Evolutionary conservation across 2,329 filamentous ascomycete species (phyloP), one percentile per base, ranked within the genome.

Genomic region (Triangularia setosa): DNA sequence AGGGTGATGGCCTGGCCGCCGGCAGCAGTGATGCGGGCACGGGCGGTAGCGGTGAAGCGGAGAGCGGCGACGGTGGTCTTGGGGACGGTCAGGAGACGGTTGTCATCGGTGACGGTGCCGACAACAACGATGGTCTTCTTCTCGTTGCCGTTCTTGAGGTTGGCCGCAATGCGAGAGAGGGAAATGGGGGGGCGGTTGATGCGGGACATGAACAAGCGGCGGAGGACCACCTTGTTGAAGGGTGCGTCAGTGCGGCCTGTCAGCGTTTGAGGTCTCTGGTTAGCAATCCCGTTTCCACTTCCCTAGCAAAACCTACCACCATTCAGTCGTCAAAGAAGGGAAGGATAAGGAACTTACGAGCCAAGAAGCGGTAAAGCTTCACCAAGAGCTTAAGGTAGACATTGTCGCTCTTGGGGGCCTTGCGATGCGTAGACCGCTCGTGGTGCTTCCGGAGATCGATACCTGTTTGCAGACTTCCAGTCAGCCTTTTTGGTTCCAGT

Each of bases 221-320:
- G 93, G 76, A 99, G 91, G 78, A 99, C 88, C 76, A 95, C 91
- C 87, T 97, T 96, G 91, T 99, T 99, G 91, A 99, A 99, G 84
- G 87, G 87, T 72, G 92, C 87, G 81, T 98, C 95, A 79, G 95
- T 99, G 79, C 95, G 93, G 83, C 93, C 92, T 96, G 75, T 61
- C 23, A 25, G 21, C 16, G 24, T 3, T 40, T n/a, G 52, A 3
- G n/a, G 52, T n/a, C 11, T 28, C 12, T 56, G 21, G 14, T 52
- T 12, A 30, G 60, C 62, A 27, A 64, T 35, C 44, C 48, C 4
- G 7, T 53, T 25, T 56, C 52, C 2, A 16, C 24, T 9, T 58
- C 62, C 18, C n/a, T n/a, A n/a, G n/a, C n/a, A n/a, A n/a, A n/a
- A n/a, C n/a, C n/a, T n/a, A n/a, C n/a, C n/a, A n/a, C n/a, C n/a